A percentile compares a stretch with the other conserved stretches of the same genome.
These are phyloP conservation scores for Solanum paucissectum DNA, from an alignment of 257 asterid genomes.

Conservation along the genomic window DNA sequence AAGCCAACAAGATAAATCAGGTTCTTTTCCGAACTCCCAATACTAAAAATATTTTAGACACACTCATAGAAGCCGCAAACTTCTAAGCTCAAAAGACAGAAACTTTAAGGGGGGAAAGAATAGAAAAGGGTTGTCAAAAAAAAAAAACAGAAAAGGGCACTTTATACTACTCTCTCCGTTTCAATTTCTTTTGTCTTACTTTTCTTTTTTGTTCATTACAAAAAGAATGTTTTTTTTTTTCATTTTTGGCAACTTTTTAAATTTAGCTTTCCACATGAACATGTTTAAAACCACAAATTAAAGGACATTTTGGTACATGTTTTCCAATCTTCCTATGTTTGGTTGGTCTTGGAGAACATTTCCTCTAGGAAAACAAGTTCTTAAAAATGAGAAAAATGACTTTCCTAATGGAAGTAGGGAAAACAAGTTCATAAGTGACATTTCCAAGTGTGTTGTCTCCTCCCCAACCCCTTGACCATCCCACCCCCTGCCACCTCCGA, in stretches of 20 bases:
- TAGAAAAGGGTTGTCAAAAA: background rate
- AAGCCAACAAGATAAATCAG: background rate
- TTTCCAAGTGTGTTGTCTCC: too few relatives aligned
- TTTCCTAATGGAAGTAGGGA: background rate
- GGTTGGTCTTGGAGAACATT: background rate
- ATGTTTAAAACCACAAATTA: background rate
- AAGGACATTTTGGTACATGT: background rate
- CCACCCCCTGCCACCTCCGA: too few relatives aligned
- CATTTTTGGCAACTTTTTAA: background rate
- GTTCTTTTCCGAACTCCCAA: background rate
- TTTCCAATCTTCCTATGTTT: background rate
- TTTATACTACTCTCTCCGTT: background rate
- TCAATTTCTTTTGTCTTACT: background rate
- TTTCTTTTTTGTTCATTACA: background rate
- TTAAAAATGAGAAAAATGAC: background rate
- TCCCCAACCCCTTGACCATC: too few relatives aligned
- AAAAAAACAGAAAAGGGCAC: background rate
- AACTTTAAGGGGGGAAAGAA: background rate
- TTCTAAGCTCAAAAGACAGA: background rate
- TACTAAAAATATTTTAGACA: background rate
- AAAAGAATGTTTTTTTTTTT: background rate
- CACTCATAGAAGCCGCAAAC: background rate
- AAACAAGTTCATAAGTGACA: background rate
- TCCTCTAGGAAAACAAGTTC: background rate
- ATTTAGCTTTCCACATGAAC: background rate